Base-by-base conservation (phyloP, 345 rosid genomes). In the Brassica nigra region DNA sequence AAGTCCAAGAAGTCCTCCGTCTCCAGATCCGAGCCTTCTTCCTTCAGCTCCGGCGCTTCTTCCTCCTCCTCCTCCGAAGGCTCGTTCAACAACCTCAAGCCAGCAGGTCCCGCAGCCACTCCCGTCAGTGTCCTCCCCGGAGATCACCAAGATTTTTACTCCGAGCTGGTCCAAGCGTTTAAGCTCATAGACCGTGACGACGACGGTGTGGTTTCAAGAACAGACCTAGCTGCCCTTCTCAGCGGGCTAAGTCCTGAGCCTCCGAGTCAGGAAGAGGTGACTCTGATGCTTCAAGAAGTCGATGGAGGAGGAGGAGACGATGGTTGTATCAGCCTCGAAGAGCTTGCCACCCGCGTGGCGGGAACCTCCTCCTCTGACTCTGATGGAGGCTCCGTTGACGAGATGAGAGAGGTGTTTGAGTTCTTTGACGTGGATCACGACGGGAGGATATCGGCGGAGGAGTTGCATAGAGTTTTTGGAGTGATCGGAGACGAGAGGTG, bases 381-480 rank as follows among this genome's bases (percentile, higher is more conserved):
- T 47, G 55, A 10, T 83, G 83, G 1, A 76, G 88, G 82, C 70
- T 84, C 87, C 1, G 86, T 88, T 0, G 87, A 88, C 18, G 18
- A 18, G 85, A 85, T 95, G 42, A 83, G 83, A 49, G 97, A 89
- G 79, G 86, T 92, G 1, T 95, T 95, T 10, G 90, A 88, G 65
- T 84, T 76, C 62, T 95, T 93, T 9, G 99, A 95, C 76, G 79
- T 84, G 33, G 97, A 95, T 83, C 94, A 85, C 18, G 96, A 95
- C 77, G 99, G 98, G n/a, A 87, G 34, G 75, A 95, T 95, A 34
- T 83, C 97, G 79, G 98, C 95, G 67, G 95, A 89, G 84, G 99
- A 95, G 76, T 76, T 95, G 1, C 58, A 76, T 9, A 68, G 80
- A 6, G 90, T 86, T 0, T 95, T 83, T 68, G 78, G 65, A n/a